Conservation (phyloP, 202 grass and related monocot genomes). For the Panicum hallii region DNA sequence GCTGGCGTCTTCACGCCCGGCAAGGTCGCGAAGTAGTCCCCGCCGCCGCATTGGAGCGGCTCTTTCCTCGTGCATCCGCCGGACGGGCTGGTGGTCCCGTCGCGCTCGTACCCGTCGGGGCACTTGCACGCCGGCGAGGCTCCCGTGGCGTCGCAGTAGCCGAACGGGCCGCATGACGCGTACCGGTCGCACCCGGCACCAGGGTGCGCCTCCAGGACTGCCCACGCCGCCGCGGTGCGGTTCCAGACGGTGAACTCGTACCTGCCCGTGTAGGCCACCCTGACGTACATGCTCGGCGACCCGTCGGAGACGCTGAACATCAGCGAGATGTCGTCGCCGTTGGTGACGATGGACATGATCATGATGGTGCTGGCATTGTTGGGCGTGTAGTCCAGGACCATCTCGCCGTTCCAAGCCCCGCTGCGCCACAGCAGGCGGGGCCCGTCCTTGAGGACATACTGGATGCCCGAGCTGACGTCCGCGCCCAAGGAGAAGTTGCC, state of each 20-base stretch:
- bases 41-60: slow-evolving; percentile 21
- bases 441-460: slow-evolving; percentile 35
- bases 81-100: not conserved
- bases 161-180: slow-evolving; percentile 35
- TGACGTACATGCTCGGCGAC: slow-evolving; percentile 5
- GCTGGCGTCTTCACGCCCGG: slow-evolving; percentile 46
- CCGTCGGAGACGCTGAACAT: slow-evolving; percentile 7
- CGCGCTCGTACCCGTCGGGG: slow-evolving; percentile 37
- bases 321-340: not conserved
- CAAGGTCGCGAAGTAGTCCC: slow-evolving; percentile 47
- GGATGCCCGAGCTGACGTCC: slow-evolving; percentile 30
- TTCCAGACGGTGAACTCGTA: slow-evolving; percentile 1
- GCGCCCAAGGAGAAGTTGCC: slow-evolving; percentile 42
- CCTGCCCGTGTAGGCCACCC: slow-evolving; percentile 13
- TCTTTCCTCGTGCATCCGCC: slow-evolving; percentile 49
- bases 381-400: not conserved
- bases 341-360: not conserved
- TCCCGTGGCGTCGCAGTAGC: slow-evolving; percentile 23
- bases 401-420: slow-evolving; percentile 46
- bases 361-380: not conserved
- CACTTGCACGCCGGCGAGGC: slow-evolving; percentile 45
- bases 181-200: slow-evolving; percentile 5
- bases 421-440: slow-evolving; percentile 51
- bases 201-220: not conserved
- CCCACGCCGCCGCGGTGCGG: not conserved